Evolutionary conservation across 805 yeast species (phyloP), one percentile per base, ranked within the genome.

Genomic region (Naumovozyma dairenensis): DNA sequence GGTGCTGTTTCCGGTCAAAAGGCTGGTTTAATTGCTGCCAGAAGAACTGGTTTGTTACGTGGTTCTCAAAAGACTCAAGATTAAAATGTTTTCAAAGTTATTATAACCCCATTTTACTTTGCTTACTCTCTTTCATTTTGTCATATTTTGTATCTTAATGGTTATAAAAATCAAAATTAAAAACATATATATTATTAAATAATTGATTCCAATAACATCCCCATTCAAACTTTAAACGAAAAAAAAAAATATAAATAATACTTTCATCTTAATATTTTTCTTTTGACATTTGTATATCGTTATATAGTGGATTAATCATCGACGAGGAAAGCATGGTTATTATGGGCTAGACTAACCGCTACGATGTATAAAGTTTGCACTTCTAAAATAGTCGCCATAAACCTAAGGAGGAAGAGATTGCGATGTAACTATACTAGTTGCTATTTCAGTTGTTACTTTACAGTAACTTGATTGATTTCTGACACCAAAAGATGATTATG

Each of bases 21-120:
- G 93, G 94, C 93, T 67, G 98, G 98, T 89, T 85, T 89, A 68
- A 92, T 89, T 69, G 98, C 98, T 63, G 98, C 98, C 69, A 86
- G 98, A 85, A 86, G 98, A 81, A 89, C 97, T 63, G 98, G 98
- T 89, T 82, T 87, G 71, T 80, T 87, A 71, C 86, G 97, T 75
- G 97, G 97, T 86, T 84, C 97, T 65, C 96, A 87, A 76, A 86
- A 84, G 78, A 76, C 77, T 63, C 76, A 74, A 73, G 83, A 76
- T 59, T 76, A 75, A 69, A 57, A 51, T 58, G 40, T 48, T 40
- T n/a, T 48, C 53, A 43, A 42, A 43, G 31, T 34, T 16, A 31
- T 35, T 22, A 27, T 31, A 28, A 22, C 28, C 21, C 33, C 34
- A 28, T 32, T 18, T 21, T 40, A 26, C 16, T 17, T 17, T 25